Percentiles rank a stretch among this genome's conserved stretches.
These are phyloP conservation scores for Periconia macrospinosa DNA, from an alignment of 2,329 filamentous ascomycete species.

Conservation along the genomic window DNA sequence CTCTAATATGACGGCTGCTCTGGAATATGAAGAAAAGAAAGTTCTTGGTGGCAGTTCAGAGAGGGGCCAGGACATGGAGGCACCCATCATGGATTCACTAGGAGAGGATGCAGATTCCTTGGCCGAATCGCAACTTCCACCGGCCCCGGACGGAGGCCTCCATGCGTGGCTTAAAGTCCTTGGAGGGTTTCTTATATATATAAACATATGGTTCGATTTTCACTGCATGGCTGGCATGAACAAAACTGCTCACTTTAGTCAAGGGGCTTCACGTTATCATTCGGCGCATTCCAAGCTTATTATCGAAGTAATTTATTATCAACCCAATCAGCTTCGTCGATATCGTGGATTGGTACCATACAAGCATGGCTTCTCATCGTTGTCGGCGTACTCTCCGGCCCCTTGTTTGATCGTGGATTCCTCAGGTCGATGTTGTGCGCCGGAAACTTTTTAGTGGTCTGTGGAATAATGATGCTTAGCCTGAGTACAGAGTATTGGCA, in stretches of 20 bases:
- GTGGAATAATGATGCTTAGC: conserved; percentile 65
- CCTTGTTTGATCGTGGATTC: conserved; percentile 52
- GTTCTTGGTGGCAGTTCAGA: background rate
- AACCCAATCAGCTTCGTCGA: conserved; percentile 37
- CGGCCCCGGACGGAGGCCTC: conserved; percentile 40
- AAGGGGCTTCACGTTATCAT: conserved; percentile 47
- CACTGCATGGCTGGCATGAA: too few species aligned
- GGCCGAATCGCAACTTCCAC: conserved; percentile 30
- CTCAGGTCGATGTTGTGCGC: conserved; percentile 47
- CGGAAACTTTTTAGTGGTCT: conserved; percentile 58
- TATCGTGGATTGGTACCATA: conserved; percentile 52
- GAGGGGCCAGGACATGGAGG: background rate
- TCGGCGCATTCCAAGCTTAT: conserved; percentile 51
- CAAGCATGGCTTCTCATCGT: conserved; percentile 54
- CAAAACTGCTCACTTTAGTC: conserved; percentile 8
- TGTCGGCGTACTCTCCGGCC: conserved; percentile 54
- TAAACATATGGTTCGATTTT: conserved; percentile 44
- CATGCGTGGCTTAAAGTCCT: conserved; percentile 44
- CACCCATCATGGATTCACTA: background rate
- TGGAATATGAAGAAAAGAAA: conserved; percentile 18
- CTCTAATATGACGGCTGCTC: conserved; percentile 9
- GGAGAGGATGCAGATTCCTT: conserved; percentile 17
- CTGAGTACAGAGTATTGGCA: conserved; percentile 59
- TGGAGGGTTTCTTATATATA: conserved; percentile 43
- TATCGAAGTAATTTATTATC: conserved; percentile 46